These are phyloP conservation scores for Trypanosoma lewisi DNA, from an alignment of 208 protist species.

Conservation along the genomic window DNA sequence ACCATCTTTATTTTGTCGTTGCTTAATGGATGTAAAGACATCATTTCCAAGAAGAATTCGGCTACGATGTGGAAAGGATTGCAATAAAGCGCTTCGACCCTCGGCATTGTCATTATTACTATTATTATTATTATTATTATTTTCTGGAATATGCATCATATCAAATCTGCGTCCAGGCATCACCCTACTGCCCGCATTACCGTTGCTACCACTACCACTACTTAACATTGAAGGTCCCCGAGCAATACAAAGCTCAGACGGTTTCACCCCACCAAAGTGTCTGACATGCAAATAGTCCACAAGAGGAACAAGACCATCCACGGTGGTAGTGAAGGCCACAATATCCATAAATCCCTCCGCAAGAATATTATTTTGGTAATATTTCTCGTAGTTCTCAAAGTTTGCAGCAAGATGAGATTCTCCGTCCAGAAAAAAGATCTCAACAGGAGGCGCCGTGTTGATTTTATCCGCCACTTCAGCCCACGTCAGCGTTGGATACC, in stretches of 20 bases:
- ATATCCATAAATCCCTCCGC: constrained; percentile 56
- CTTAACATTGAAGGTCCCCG: not conserved
- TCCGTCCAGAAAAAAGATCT: constrained; percentile 31
- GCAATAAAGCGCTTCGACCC: not conserved
- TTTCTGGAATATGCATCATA: no score
- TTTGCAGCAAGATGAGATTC: constrained; percentile 1
- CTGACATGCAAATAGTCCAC: constrained; percentile 60
- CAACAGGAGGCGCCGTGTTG: constrained; percentile 27
- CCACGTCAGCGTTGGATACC: constrained; percentile 32
- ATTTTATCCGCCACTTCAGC: constrained; percentile 23
- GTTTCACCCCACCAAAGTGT: constrained; percentile 24
- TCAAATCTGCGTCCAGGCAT: no score
- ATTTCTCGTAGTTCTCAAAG: constrained; percentile 37
- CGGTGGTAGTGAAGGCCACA: constrained; percentile 50
- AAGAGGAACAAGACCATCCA: constrained; percentile 56
- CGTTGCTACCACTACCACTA: not conserved
- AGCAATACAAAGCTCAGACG: not conserved
- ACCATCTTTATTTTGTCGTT: constrained; percentile 64
- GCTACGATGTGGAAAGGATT: not conserved
- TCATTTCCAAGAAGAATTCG: constrained; percentile 57
- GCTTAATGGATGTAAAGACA: constrained; percentile 44
- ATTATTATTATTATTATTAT: no score
- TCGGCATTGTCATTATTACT: no score
- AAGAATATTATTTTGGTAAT: constrained; percentile 48
- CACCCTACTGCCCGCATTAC: no score